Evolutionary conservation across 192 early-diverging fungal species (phyloP), one percentile per base, ranked within the genome.

Genomic region (Backusella parvicylindrica): DNA sequence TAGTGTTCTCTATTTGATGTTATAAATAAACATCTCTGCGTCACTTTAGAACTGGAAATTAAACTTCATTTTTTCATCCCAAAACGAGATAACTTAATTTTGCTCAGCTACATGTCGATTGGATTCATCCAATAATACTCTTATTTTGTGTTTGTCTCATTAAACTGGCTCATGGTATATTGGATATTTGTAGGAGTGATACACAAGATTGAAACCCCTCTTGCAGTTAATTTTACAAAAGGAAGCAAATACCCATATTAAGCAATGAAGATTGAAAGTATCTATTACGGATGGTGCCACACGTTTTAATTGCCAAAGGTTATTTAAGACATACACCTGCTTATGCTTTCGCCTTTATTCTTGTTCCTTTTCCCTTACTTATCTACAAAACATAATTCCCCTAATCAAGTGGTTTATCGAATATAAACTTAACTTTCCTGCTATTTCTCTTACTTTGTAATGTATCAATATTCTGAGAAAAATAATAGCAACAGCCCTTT

Each of bases 391-490:
- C 16, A 12, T 47, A 18, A 47, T 47, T 60, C 26, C 12, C 12
- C 12, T 11, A 28, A 26, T 9, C 26, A 21, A 50, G 5, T 21
- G 21, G 49, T 50, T 50, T 60, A 60, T 60, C 26, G 23, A 12
- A 8, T 60, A 28, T 56, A 56, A 60, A 28, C 53, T 12, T 12
- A 1, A 7, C 23, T 60, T 26, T 12, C n/a, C 53, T 26, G 21
- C 23, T 28, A 23, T 60, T 60, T 60, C 26, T 56, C 21, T 56
- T 56, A 13, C 23, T 26, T n/a, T 28, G 26, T 60, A 70, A 70
- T 70, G 68, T 70, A 70, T 43, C 68, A 70, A 41, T 70, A 70
- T 18, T 43, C n/a, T 41, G 37, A 47, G 38, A 35, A 35, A 26
- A 70, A 43, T 15, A 60, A 60, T 60, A 70, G 66, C 21, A 33